These are phyloP conservation scores for Dicorynia guianensis DNA, from an alignment of 306 rosid genomes.

Conservation along the genomic window DNA sequence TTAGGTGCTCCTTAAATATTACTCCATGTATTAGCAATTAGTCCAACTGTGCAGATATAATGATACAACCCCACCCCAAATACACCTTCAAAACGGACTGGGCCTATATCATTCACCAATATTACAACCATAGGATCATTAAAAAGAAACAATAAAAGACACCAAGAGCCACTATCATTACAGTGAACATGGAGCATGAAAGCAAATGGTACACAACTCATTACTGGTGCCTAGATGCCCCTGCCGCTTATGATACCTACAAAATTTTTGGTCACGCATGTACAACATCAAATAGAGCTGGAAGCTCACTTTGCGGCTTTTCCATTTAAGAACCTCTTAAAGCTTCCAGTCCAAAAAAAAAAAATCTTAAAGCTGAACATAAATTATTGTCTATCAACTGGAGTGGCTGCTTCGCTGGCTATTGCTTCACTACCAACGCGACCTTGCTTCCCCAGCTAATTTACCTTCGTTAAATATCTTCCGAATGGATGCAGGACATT, in stretches of 20 bases:
- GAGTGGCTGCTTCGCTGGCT: conserved; percentile 7
- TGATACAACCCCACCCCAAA: too few species aligned
- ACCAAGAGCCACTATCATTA: background rate
- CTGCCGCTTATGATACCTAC: background rate
- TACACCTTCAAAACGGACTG: too few species aligned
- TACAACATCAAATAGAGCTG: background rate
- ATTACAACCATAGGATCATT: too few species aligned
- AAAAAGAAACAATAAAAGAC: too few species aligned
- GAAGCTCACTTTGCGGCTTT: background rate
- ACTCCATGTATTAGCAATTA: too few species aligned
- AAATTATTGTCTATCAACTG: background rate
- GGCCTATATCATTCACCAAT: too few species aligned
- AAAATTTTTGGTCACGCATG: background rate
- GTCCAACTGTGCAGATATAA: too few species aligned
- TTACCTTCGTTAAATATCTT: conserved; percentile 10
- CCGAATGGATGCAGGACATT: conserved; percentile 14
- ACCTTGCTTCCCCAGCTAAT: background rate
- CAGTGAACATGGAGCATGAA: background rate
- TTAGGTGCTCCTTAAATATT: too few species aligned
- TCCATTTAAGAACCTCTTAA: conserved; percentile 10
- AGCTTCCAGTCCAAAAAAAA: too few species aligned
- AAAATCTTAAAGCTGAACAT: conserved; percentile 13
- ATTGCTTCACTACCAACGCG: conserved; percentile 13
- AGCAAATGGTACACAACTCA: background rate
- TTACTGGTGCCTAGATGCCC: background rate